Base-by-base conservation (phyloP, 768 basidiomycete genomes). In the Phlegmacium glaucopus region DNA sequence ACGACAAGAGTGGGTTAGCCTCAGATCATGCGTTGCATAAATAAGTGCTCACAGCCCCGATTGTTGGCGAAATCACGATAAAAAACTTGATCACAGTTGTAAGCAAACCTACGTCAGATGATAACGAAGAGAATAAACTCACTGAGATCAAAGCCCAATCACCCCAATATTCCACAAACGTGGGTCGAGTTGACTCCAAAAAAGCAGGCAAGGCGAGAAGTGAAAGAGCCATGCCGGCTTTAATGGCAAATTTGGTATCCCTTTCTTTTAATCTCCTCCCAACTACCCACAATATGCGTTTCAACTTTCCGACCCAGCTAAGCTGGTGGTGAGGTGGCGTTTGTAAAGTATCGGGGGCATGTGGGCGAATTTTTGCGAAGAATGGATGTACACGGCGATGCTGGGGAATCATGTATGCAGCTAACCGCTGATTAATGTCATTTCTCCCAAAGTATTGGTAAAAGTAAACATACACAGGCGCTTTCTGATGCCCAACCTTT, bases 81-180 rank as follows among this genome's bases (percentile, higher is more conserved):
- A 93, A 90, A 66, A 85, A 90, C 87, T 88, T 22, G 22, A 22
- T 22, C 22, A 22, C 22, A 22, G 22, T 2, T 22, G 22, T 22
- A 2, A 22, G 5, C 22, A 22, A 22, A 22, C 5, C 22, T 22
- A 22, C 22, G 22, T 5, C 22, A 22, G 2, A 22, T 22, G 22
- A 13, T 16, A 12, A 9, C 7, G 18, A 42, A 9, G 15, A 3
- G 27, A 25, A 22, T 8, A 30, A 25, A 70, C 79, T 60, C 51
- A 90, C 92, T 38, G 94, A 94, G 44, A 98, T 90, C 59, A 99
- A 69, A 1, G 93, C 93, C 95, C 95, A 99, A 68, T 97, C 93
- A 29, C 94, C 94, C 57, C 84, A 79, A 56, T 87, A 93, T 39
- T 83, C 78, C 36, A 90, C 72, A 59, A 96, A 97, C 4, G 81